Evolutionary conservation across 177 flowering plant genomes (phyloP).

Genomic region (Tripterygium wilfordii): DNA sequence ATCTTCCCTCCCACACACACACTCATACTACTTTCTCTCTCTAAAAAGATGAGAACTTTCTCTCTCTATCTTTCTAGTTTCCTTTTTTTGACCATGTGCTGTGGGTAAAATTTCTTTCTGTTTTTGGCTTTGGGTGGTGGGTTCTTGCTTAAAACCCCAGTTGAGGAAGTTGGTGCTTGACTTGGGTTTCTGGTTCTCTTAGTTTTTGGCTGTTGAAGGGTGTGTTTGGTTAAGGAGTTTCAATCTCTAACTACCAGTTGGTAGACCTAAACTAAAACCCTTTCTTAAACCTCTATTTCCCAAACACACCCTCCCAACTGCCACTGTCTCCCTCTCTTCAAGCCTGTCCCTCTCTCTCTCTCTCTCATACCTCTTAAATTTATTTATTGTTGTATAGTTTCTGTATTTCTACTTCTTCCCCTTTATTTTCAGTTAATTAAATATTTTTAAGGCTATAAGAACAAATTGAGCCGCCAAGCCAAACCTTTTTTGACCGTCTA

Average conservation of each 20-base stretch:
- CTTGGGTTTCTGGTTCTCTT: no score
- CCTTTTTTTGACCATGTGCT: not conserved
- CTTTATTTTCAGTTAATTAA: no score
- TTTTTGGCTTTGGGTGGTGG: conserved; percentile 2
- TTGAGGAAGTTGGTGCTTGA: no score
- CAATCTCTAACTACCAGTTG: conserved; percentile 88
- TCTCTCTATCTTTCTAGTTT: conserved; percentile 14
- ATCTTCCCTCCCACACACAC: conserved; percentile 2
- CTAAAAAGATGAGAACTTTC: conserved; percentile 13
- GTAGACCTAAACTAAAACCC: conserved; percentile 71
- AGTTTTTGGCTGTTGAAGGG: conserved; percentile 1
- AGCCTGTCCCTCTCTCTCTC: conserved; percentile 23
- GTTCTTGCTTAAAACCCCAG: no score
- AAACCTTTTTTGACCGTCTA: no score
- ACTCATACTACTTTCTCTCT: conserved; percentile 6
- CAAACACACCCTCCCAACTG: conserved; percentile 7
- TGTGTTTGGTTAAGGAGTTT: conserved; percentile 64
- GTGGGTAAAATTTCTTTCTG: conserved; percentile 1
- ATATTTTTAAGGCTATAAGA: no score
- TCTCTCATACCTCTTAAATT: no score
- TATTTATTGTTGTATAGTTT: no score
- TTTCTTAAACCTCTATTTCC: conserved; percentile 59
- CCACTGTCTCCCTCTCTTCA: conserved; percentile 15
- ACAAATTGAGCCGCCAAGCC: no score
- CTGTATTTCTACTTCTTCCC: no score